Evolutionary conservation across 495 filamentous ascomycete genomes (phyloP).

Genomic region (Bryoglossum gracile): DNA sequence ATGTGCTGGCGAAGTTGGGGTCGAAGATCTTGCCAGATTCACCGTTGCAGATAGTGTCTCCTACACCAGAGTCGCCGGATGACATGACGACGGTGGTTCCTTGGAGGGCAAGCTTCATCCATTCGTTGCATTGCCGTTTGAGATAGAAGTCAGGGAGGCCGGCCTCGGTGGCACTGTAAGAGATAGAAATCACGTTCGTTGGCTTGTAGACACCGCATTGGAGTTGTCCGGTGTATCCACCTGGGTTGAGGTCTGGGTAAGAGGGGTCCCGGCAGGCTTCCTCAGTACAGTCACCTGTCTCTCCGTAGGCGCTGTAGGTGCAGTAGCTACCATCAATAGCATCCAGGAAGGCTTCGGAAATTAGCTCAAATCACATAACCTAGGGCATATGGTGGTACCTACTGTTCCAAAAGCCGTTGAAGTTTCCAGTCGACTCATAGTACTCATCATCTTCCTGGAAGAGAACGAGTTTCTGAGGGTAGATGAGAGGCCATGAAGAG

Average conservation of each 20-base stretch:
- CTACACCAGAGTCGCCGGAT: constrained; percentile 38
- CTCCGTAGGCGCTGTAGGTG: constrained; percentile 25
- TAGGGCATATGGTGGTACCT: background rate
- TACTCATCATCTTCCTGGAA: constrained; percentile 24
- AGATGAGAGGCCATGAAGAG: constrained; percentile 26
- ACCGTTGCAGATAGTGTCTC: constrained; percentile 21
- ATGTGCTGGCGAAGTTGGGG: constrained; percentile 33
- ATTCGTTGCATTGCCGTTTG: constrained; percentile 53
- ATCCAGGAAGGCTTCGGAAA: constrained; percentile 39
- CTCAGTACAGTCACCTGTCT: constrained; percentile 30
- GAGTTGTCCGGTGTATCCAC: constrained; percentile 33
- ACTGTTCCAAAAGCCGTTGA: constrained; percentile 22
- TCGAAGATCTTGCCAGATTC: constrained; percentile 28
- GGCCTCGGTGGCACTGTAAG: constrained; percentile 47
- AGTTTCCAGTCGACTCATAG: constrained; percentile 14
- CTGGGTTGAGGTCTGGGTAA: constrained; percentile 33
- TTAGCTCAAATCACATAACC: background rate
- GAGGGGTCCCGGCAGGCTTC: constrained; percentile 29
- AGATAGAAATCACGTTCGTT: constrained; percentile 54
- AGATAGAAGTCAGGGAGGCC: constrained; percentile 46
- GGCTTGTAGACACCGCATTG: constrained; percentile 45
- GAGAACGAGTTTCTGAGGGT: constrained; percentile 34
- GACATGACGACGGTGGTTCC: constrained; percentile 35
- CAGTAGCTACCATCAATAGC: constrained; percentile 37
- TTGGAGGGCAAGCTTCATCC: constrained; percentile 39